A percentile compares a stretch with the other conserved stretches of the same genome.
Evolutionary conservation across 2,329 filamentous ascomycete genomes (phyloP).

Genomic region (Acephala macrosclerotiorum): DNA sequence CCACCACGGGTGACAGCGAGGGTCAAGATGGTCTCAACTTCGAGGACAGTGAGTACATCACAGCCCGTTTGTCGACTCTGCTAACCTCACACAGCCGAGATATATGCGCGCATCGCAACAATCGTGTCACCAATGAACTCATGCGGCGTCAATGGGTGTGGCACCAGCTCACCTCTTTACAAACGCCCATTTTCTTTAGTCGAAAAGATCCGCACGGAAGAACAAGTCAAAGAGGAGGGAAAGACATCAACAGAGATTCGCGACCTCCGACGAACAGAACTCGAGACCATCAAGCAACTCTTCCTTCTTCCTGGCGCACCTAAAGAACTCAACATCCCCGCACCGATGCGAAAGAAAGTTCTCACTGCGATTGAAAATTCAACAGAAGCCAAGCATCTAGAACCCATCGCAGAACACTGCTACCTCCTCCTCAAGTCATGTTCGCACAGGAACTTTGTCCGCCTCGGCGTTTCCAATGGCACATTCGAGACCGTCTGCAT

Average conservation of each 20-base stretch:
- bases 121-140: conserved; percentile 23
- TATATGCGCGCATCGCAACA: conserved; percentile 27
- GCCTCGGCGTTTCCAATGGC: conserved; percentile 60
- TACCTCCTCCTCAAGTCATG: conserved; percentile 56
- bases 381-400: conserved; percentile 48
- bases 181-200: conserved; percentile 27
- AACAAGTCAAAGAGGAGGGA: conserved; percentile 15
- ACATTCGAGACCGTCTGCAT: conserved; percentile 58
- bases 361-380: conserved; percentile 47
- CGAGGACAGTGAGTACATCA: conserved; percentile 23
- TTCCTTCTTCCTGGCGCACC: conserved; percentile 51
- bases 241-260: conserved; percentile 23
- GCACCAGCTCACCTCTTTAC: conserved; percentile 22
- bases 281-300: conserved; percentile 50
- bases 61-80: background rate
- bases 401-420: conserved; percentile 54
- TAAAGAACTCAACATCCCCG: conserved; percentile 57
- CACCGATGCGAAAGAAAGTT: conserved; percentile 49
- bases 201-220: conserved; percentile 16
- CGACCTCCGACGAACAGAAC: conserved; percentile 39
- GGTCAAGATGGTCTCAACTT: conserved; percentile 22
- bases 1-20: conserved; percentile 12
- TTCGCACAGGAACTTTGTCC: conserved; percentile 58
- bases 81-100: conserved; percentile 25
- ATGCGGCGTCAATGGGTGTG: conserved; percentile 23